Conservation (phyloP, 2,329 filamentous ascomycete genomes). For the Onygena corvina region DNA sequence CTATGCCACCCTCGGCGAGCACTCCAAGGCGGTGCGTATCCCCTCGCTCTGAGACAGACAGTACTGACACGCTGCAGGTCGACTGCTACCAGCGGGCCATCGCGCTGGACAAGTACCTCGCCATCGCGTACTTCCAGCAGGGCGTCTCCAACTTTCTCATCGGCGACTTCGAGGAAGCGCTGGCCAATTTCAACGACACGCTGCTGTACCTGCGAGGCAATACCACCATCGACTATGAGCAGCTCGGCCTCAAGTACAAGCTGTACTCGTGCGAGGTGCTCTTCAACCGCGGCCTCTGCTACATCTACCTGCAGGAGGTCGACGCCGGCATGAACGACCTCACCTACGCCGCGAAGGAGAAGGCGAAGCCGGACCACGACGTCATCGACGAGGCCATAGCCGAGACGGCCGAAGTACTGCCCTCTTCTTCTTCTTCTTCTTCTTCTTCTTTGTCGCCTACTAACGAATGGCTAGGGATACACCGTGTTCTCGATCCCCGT, state of each 20-base stretch:
- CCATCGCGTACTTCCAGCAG: constrained; percentile 96
- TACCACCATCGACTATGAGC: constrained; percentile 94
- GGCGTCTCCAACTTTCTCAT: constrained; percentile 96
- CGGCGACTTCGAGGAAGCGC: constrained; percentile 90
- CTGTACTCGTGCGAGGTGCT: constrained; percentile 94
- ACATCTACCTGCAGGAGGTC: constrained; percentile 89
- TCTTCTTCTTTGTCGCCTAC: background rate
- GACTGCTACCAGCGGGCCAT: constrained; percentile 90
- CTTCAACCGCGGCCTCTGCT: constrained; percentile 93
- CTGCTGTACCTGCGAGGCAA: constrained; percentile 89
- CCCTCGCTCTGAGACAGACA: no score
- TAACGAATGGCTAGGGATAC: constrained; percentile 55
- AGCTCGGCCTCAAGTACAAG: constrained; percentile 89
- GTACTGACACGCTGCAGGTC: no score
- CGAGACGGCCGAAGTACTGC: constrained; percentile 73
- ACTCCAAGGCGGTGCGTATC: constrained; percentile 84
- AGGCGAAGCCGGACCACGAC: constrained; percentile 89
- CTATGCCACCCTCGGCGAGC: constrained; percentile 88
- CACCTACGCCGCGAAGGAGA: constrained; percentile 82
- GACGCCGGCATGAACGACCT: constrained; percentile 86
- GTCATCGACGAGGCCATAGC: constrained; percentile 95
- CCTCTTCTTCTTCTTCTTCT: background rate
- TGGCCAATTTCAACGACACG: constrained; percentile 98
- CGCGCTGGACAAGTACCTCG: constrained; percentile 83
- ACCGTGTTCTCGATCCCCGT: constrained; percentile 98